Percentiles rank a stretch among this genome's conserved stretches.
Conservation (phyloP, 2,329 filamentous ascomycete species). For the Exophiala viscosa region DNA sequence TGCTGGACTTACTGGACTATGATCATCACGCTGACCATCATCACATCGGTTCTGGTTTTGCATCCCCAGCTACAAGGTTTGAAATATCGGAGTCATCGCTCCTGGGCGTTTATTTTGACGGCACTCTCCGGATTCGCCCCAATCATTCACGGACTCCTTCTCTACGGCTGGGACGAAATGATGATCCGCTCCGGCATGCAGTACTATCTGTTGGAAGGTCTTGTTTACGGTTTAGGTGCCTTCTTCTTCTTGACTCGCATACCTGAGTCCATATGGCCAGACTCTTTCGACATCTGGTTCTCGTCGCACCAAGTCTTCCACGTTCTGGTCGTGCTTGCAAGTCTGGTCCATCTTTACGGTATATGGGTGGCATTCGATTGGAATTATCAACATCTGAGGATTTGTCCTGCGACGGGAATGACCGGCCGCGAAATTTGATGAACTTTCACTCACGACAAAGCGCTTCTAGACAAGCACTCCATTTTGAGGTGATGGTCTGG, state of each 20-base stretch:
- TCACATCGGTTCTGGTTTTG: constrained; percentile 34
- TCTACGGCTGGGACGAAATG: constrained; percentile 30
- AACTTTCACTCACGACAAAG: no score
- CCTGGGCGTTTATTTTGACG: constrained; percentile 32
- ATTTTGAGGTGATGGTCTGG: neutral
- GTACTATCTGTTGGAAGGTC: constrained; percentile 35
- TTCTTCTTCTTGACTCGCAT: constrained; percentile 30
- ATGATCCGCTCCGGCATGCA: constrained; percentile 31
- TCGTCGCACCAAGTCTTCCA: constrained; percentile 37
- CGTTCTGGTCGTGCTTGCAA: constrained; percentile 39
- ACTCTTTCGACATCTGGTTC: constrained; percentile 35
- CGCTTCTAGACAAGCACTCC: no score
- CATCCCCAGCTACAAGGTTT: constrained; percentile 34
- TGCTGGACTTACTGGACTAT: constrained; percentile 36
- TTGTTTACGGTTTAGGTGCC: constrained; percentile 32
- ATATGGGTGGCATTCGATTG: constrained; percentile 35
- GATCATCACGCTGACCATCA: constrained; percentile 31
- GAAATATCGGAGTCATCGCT: constrained; percentile 31
- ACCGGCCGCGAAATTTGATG: no score
- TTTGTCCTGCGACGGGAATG: constrained; percentile 16
- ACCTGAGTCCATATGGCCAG: constrained; percentile 31
- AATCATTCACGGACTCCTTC: constrained; percentile 32
- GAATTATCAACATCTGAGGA: constrained; percentile 30
- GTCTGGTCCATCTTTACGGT: constrained; percentile 39
- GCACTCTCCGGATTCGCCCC: constrained; percentile 35